phyloP scores from a whole-genome alignment of 805 yeast genomes.

The Candida oleophila region DNA sequence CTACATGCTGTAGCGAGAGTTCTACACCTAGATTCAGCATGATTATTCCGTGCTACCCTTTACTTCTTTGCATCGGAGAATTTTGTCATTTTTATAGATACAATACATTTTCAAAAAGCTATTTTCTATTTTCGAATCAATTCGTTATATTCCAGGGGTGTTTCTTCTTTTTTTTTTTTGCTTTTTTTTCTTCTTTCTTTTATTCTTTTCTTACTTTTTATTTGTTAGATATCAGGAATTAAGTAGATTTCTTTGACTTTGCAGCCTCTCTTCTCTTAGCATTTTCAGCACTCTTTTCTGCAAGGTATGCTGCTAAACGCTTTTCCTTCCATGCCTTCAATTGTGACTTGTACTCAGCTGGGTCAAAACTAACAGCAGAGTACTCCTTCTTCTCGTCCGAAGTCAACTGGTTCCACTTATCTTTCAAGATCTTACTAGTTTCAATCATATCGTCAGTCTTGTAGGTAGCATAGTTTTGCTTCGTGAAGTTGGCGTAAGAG shows the following conservation, averaged over 20 bases:
- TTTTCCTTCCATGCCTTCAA: constrained; percentile 30
- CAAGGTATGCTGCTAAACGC: constrained; percentile 22
- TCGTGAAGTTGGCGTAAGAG: constrained; percentile 30
- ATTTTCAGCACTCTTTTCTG: neutral
- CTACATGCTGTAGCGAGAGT: too few species aligned
- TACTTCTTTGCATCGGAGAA: too few species aligned
- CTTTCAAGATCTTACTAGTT: constrained; percentile 23
- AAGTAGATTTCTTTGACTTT: neutral
- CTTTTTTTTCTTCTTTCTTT: too few species aligned
- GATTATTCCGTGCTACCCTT: too few species aligned
- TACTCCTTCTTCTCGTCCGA: constrained; percentile 26
- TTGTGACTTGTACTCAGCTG: constrained; percentile 18
- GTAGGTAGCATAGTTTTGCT: constrained; percentile 23
- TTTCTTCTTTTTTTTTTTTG: too few species aligned
- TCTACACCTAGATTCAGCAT: too few species aligned
- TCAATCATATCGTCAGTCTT: constrained; percentile 22
- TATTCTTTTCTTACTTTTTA: too few species aligned
- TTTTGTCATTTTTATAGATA: too few species aligned
- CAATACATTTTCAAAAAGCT: too few species aligned
- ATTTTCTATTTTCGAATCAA: too few species aligned
- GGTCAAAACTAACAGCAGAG: constrained; percentile 15
- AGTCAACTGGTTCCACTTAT: constrained; percentile 31
- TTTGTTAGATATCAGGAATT: neutral
- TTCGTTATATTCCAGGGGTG: too few species aligned
- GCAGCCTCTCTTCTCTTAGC: constrained; percentile 3